Base-by-base conservation (phyloP, 2,329 filamentous ascomycete species). In the Orbilia quercus region DNA sequence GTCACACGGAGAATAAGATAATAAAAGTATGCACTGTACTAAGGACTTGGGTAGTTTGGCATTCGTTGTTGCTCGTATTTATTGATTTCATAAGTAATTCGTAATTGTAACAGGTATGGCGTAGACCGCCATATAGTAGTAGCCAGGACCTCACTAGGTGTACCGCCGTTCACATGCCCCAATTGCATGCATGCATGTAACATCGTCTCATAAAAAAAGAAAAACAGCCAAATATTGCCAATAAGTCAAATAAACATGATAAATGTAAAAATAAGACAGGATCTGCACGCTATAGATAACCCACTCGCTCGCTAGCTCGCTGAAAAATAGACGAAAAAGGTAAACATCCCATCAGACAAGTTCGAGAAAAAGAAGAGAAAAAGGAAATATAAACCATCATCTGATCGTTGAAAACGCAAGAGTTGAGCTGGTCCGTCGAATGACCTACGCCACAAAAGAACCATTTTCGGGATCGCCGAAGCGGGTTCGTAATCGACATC, bases 241-340 rank as follows among this genome's bases (percentile, higher is more conserved):
- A 31, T 31, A 31, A 31, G 28, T 5, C 12, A 3, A 25, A 20
- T 22, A 45, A 31, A 58, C 54, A 58, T 58, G 38, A 34, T 47
- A 16, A 36, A 9, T 31, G 28, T 31, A 31, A 31, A 31, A 31
- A 31, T n/a, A 31, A 31, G 9, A 31, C 28, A 31, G 28, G 28
- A 31, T 31, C 4, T 31, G 54, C 54, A 44, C 55, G 55, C 55
- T 59, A 45, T 23, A 31, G 28, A 31, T 31, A 31, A 31, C 55
- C 31, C 57, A 44, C 57, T 60, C 42, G 42, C 42, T 48, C 0
- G 44, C 28, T 40, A n/a, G n/a, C n/a, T n/a, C 45, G n/a, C 16
- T 31, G 36, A 34, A 40, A 40, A 40, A 40, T 12, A 14, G 3
- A 40, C 9, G 5, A 40, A 12, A 16, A 16, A 40, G 36, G 36